These are phyloP conservation scores for Trifolium fragiferum DNA, from an alignment of 306 rosid genomes.

Conservation along the genomic window DNA sequence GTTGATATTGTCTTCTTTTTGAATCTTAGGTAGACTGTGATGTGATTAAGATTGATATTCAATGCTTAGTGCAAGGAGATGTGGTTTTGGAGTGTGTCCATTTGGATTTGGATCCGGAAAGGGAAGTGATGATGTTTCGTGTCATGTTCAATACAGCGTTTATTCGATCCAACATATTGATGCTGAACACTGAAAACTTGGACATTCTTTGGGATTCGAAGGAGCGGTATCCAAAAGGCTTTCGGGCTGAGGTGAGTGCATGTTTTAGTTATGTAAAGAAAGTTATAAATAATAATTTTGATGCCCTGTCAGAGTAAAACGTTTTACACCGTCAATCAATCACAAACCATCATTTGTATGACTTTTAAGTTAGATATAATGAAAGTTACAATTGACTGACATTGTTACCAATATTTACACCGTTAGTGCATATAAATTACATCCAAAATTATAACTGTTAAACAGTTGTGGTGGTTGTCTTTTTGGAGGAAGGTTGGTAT, in stretches of 20 bases:
- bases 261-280: constrained; percentile 33
- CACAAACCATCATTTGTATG: background rate
- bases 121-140: constrained; percentile 99
- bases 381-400: background rate
- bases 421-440: background rate
- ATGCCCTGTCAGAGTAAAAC: background rate
- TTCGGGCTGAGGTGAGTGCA: constrained; percentile 84
- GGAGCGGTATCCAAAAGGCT: constrained; percentile 89
- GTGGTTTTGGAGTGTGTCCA: constrained; percentile 97
- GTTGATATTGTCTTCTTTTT: constrained; percentile 40
- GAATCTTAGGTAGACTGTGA: constrained; percentile 87
- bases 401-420: background rate
- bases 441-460: constrained; percentile 14
- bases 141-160: constrained; percentile 93
- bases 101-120: constrained; percentile 83
- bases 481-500: constrained; percentile 16
- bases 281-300: background rate
- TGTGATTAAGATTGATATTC: constrained; percentile 96
- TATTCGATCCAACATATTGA: constrained; percentile 90
- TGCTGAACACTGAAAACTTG: constrained; percentile 83
- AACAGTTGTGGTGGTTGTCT: constrained; percentile 16
- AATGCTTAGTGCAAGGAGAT: constrained; percentile 98
- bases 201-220: constrained; percentile 97
- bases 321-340: background rate
- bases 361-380: background rate